Conservation (phyloP, 805 yeast genomes). For the Spathaspora arborariae region DNA sequence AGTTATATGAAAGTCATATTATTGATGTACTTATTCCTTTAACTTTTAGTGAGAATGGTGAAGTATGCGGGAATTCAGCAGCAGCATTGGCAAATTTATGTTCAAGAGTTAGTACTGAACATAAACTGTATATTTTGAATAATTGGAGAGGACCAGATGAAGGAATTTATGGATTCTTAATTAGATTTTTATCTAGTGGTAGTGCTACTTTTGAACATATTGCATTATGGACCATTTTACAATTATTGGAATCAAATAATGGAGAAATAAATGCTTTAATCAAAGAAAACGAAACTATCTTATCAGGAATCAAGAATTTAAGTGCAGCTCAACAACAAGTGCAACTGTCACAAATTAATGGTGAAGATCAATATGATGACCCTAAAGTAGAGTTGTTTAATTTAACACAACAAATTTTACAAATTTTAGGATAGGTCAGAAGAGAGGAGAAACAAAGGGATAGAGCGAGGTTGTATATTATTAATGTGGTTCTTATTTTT, state of each 20-base stretch:
- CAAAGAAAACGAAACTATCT: slow-evolving; percentile 50
- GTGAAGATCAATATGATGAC: slow-evolving; percentile 48
- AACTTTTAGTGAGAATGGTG: slow-evolving; percentile 82
- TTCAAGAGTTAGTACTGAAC: slow-evolving; percentile 77
- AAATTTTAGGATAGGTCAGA: slow-evolving; percentile 42
- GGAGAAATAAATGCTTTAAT: slow-evolving; percentile 53
- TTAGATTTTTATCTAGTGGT: slow-evolving; percentile 72
- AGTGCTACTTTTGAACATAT: slow-evolving; percentile 97
- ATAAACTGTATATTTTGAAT: slow-evolving; percentile 65
- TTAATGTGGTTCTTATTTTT: neutral
- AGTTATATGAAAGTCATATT: slow-evolving; percentile 77
- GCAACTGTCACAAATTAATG: slow-evolving; percentile 18
- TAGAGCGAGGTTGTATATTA: neutral
- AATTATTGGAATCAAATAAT: slow-evolving; percentile 84
- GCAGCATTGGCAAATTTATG: slow-evolving; percentile 96
- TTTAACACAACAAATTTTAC: slow-evolving; percentile 65
- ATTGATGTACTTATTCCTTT: slow-evolving; percentile 88
- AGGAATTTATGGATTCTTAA: slow-evolving; percentile 81
- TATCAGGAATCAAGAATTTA: slow-evolving; percentile 50
- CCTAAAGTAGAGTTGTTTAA: slow-evolving; percentile 63
- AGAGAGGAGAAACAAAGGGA: neutral
- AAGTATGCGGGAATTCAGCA: slow-evolving; percentile 97
- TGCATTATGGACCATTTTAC: slow-evolving; percentile 95
- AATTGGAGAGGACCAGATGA: slow-evolving; percentile 79
- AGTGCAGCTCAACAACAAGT: slow-evolving; percentile 36